Evolutionary conservation across 1,139 yeast species (phyloP).

Genomic region (Candida sp.): DNA sequence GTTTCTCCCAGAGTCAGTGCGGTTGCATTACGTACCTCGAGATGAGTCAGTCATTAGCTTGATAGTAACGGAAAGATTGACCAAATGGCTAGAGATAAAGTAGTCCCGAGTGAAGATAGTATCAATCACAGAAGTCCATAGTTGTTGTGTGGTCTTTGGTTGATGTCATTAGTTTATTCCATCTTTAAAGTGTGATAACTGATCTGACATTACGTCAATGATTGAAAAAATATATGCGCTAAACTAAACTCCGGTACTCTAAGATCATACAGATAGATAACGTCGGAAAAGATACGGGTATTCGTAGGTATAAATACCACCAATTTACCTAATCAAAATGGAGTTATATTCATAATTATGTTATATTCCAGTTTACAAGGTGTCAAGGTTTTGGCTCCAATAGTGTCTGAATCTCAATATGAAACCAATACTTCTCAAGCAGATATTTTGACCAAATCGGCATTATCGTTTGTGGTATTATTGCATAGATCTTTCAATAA

Average conservation of each 20-base stretch:
- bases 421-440: slow-evolving; percentile 30
- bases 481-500: slow-evolving; percentile 65
- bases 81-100: too few relatives aligned
- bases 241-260: neutral
- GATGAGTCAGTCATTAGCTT: too few relatives aligned
- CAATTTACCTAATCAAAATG: too few relatives aligned
- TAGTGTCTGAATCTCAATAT: slow-evolving; percentile 31
- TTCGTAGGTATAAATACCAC: neutral
- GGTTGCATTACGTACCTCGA: too few relatives aligned
- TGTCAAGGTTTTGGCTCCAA: slow-evolving; percentile 53
- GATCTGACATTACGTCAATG: too few relatives aligned
- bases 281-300: neutral
- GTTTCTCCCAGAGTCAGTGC: too few relatives aligned
- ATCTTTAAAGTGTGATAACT: too few relatives aligned
- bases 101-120: too few relatives aligned
- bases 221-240: neutral
- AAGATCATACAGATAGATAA: neutral
- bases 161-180: too few relatives aligned
- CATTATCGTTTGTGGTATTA: slow-evolving; percentile 65
- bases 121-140: too few relatives aligned
- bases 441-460: slow-evolving; percentile 62
- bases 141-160: too few relatives aligned
- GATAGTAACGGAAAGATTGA: too few relatives aligned
- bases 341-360: neutral
- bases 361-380: slow-evolving; percentile 40